These are phyloP conservation scores for Athelia psychrophila DNA, from an alignment of 1,284 basidiomycete species.

Conservation along the genomic window DNA sequence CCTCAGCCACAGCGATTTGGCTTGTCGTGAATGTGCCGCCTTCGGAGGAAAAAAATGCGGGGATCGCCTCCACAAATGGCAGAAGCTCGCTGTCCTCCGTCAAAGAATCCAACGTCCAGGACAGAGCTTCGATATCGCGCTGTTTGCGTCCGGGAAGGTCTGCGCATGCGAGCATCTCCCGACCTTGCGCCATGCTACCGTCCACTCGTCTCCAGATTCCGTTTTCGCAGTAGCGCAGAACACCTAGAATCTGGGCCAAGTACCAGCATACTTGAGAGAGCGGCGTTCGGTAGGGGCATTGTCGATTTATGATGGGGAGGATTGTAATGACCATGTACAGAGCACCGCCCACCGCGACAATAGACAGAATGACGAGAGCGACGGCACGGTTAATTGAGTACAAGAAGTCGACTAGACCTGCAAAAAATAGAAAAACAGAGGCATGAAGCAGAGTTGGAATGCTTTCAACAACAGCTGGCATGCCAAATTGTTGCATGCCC, in stretches of 20 bases:
- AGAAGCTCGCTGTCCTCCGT: neutral
- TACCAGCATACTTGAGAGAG: conserved; percentile 32
- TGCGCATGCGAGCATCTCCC: neutral
- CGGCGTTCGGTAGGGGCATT: conserved; percentile 37
- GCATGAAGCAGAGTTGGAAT: conserved; percentile 38
- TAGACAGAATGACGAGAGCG: conserved; percentile 25
- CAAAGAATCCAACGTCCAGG: neutral
- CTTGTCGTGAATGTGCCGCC: neutral
- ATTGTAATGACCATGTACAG: conserved; percentile 31
- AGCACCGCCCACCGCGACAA: conserved; percentile 23
- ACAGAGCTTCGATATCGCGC: neutral
- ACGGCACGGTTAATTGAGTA: conserved; percentile 27
- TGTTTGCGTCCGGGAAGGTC: neutral
- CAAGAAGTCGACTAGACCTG: conserved; percentile 36
- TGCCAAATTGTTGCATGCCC: conserved; percentile 31
- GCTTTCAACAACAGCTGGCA: conserved; percentile 33
- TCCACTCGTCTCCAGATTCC: neutral
- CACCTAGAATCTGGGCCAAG: conserved; percentile 13
- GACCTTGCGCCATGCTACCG: neutral
- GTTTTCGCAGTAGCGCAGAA: neutral
- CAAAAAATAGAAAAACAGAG: conserved; percentile 37
- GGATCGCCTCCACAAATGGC: neutral
- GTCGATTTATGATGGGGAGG: conserved; percentile 27
- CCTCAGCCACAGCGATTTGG: neutral
- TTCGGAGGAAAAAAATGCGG: neutral